These are phyloP conservation scores for Delphinella strobiligena DNA, from an alignment of 2,329 filamentous ascomycete species.

Conservation along the genomic window DNA sequence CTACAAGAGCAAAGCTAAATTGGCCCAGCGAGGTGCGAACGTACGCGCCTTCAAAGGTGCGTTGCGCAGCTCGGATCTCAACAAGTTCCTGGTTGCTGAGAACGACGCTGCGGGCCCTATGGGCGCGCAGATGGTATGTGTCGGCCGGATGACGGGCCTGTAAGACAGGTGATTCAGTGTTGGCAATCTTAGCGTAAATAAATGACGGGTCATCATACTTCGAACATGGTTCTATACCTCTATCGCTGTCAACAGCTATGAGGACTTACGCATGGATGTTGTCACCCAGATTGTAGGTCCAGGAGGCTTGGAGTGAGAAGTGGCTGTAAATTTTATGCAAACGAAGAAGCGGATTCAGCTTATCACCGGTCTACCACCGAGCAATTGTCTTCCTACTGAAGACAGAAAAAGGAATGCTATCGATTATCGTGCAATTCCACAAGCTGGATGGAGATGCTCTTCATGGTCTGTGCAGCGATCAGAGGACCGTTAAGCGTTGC, in stretches of 20 bases:
- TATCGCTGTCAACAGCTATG: no score
- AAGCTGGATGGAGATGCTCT: no score
- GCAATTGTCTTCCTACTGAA: no score
- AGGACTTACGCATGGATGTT: background rate
- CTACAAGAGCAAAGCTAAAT: slow-evolving; percentile 88
- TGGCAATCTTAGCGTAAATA: background rate
- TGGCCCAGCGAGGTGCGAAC: slow-evolving; percentile 88
- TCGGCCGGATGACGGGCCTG: slow-evolving; percentile 53
- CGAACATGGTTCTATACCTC: background rate
- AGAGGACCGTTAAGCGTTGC: no score
- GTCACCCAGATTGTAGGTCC: no score
- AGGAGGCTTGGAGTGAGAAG: no score
- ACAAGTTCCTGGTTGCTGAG: slow-evolving; percentile 77
- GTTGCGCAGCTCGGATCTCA: slow-evolving; percentile 86
- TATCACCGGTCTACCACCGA: no score
- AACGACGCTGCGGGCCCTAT: slow-evolving; percentile 72
- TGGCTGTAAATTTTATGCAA: no score
- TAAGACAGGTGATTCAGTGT: background rate
- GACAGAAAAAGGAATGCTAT: no score
- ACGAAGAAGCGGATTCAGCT: no score
- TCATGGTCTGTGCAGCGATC: no score
- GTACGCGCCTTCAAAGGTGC: slow-evolving; percentile 95
- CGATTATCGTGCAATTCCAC: no score
- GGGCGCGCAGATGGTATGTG: slow-evolving; percentile 65
- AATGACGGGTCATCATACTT: background rate